Percentiles rank a stretch among this genome's conserved stretches.
phyloP scores from a whole-genome alignment of 1,284 basidiomycete species.

The Apiotrichum siamense region DNA sequence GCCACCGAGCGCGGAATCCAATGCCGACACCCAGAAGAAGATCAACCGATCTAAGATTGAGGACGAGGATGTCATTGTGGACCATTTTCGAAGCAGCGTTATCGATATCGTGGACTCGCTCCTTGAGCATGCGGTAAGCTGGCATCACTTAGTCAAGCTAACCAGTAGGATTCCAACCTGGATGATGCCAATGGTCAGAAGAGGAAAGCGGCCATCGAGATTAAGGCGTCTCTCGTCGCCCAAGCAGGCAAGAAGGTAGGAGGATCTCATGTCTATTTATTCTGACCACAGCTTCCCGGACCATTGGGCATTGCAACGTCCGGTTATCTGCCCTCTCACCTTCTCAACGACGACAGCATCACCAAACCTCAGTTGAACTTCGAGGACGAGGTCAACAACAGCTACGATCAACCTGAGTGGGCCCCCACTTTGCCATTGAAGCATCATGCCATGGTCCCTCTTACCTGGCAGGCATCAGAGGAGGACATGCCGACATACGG shows the following conservation, averaged over 20 bases:
- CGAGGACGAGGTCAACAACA: conserved; percentile 57
- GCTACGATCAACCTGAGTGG: conserved; percentile 53
- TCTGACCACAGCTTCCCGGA: conserved; percentile 25
- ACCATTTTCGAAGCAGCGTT: conserved; percentile 66
- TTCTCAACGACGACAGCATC: conserved; percentile 65
- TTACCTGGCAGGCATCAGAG: conserved; percentile 49
- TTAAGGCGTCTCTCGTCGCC: conserved; percentile 26
- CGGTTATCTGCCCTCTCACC: conserved; percentile 33
- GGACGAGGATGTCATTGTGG: conserved; percentile 70
- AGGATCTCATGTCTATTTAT: not conserved
- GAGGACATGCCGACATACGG: conserved; percentile 6
- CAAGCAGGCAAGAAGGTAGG: conserved; percentile 17
- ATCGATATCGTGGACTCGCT: conserved; percentile 78
- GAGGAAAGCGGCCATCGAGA: conserved; percentile 52
- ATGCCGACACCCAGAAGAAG: conserved; percentile 43
- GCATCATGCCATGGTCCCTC: conserved; percentile 69
- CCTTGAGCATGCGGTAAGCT: conserved; percentile 67
- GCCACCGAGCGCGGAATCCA: conserved; percentile 34
- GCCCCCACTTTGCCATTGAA: conserved; percentile 57
- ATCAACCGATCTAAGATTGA: conserved; percentile 52
- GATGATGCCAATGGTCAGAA: conserved; percentile 70
- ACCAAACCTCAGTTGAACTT: conserved; percentile 75
- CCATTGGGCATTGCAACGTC: conserved; percentile 9
- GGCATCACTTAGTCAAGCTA: not conserved
- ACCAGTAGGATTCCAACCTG: conserved; percentile 71